Percentiles rank a stretch among this genome's conserved stretches.
Evolutionary conservation across 352 stramenopile species (phyloP).

Genomic region (Peronospora belbahrii): DNA sequence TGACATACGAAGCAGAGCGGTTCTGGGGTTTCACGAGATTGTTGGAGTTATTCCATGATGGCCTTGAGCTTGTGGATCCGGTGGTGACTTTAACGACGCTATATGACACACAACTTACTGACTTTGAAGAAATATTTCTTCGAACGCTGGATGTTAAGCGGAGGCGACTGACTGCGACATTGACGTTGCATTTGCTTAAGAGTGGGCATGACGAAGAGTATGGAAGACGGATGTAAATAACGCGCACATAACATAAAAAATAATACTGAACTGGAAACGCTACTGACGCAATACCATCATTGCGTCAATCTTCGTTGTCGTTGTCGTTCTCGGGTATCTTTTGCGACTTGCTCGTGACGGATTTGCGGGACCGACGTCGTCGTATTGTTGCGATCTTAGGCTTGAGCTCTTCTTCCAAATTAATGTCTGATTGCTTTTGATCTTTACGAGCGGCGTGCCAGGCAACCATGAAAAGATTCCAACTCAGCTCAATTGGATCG

Average conservation of each 20-base stretch:
- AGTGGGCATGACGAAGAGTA: conserved; percentile 18
- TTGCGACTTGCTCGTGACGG: conserved; percentile 9
- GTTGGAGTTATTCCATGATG: conserved; percentile 50
- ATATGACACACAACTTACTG: conserved; percentile 30
- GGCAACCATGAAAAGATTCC: conserved; percentile 53
- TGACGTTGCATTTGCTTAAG: conserved; percentile 20
- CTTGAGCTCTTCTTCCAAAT: conserved; percentile 22
- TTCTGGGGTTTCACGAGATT: conserved; percentile 71
- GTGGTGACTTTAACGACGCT: conserved; percentile 28
- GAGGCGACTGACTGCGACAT: conserved; percentile 17
- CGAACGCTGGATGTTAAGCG: conserved; percentile 49
- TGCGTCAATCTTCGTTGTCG: conserved; percentile 29
- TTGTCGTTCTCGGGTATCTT: conserved; percentile 14
- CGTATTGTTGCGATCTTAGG: conserved; percentile 20
- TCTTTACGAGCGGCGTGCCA: conserved; percentile 51
- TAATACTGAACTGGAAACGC: background rate
- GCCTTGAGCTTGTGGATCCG: conserved; percentile 38
- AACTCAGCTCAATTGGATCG: conserved; percentile 36
- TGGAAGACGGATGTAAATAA: conserved; percentile 8
- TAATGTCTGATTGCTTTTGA: conserved; percentile 63
- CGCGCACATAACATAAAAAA: conserved; percentile 5
- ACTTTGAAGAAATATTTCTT: conserved; percentile 61
- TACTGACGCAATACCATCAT: conserved; percentile 35
- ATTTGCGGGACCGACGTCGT: conserved; percentile 35
- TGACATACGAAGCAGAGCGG: conserved; percentile 34